Evolutionary conservation across 1,284 basidiomycete species (phyloP).

Genomic region (Polyporus tsugae): DNA sequence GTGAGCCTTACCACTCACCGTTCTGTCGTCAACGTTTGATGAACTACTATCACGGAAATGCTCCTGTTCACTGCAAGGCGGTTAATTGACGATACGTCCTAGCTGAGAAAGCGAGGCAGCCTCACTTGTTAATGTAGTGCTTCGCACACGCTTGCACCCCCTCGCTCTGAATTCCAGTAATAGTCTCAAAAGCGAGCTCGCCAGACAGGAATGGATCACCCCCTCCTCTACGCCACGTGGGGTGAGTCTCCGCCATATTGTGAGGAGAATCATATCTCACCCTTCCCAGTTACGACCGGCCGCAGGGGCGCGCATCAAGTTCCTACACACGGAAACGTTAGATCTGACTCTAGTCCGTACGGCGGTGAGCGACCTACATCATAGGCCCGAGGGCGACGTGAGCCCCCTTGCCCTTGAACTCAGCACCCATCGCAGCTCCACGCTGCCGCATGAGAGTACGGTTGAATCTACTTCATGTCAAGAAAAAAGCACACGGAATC

Average conservation of each 20-base stretch:
- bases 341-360: not conserved
- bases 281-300: constrained; percentile 82
- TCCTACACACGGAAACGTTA: constrained; percentile 47
- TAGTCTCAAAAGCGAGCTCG: constrained; percentile 65
- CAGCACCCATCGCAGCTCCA: constrained; percentile 70
- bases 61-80: constrained; percentile 56
- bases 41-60: constrained; percentile 60
- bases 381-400: constrained; percentile 68
- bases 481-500: not conserved
- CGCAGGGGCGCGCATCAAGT: constrained; percentile 65
- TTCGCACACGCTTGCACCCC: constrained; percentile 71
- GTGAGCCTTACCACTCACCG: constrained; percentile 25
- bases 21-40: constrained; percentile 75
- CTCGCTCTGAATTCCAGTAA: constrained; percentile 65
- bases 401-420: constrained; percentile 75
- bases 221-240: constrained; percentile 44
- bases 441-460: constrained; percentile 70
- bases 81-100: not conserved
- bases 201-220: constrained; percentile 71
- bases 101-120: not conserved
- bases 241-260: constrained; percentile 3
- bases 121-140: constrained; percentile 65
- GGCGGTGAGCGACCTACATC: constrained; percentile 45
- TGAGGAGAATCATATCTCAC: constrained; percentile 36
- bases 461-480: constrained; percentile 57